Evolutionary conservation across 2,329 filamentous ascomycete genomes (phyloP).

Genomic region (Xylariales sp.): DNA sequence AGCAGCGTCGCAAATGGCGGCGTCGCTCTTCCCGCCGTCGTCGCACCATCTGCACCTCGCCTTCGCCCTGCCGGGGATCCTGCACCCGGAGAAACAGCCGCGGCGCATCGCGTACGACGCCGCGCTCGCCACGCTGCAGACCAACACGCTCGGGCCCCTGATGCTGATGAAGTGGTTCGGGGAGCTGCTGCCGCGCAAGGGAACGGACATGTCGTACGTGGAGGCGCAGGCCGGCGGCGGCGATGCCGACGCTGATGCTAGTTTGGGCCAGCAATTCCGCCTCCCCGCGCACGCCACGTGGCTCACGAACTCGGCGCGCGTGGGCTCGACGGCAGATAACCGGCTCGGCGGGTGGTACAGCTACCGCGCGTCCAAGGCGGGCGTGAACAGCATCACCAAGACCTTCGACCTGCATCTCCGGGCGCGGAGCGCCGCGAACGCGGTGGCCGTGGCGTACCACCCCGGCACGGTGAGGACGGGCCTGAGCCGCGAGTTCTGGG

Average conservation of each 20-base stretch:
- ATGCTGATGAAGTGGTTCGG: constrained; percentile 82
- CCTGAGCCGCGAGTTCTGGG: constrained; percentile 79
- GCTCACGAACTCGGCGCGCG: constrained; percentile 81
- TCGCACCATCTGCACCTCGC: constrained; percentile 74
- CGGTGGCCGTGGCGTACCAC: constrained; percentile 77
- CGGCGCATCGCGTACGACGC: constrained; percentile 69
- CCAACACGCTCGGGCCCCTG: constrained; percentile 80
- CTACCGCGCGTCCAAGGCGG: constrained; percentile 81
- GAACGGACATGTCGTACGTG: constrained; percentile 51
- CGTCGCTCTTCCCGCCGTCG: constrained; percentile 62
- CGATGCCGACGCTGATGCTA: not conserved
- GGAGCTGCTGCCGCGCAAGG: constrained; percentile 72
- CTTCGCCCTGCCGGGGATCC: constrained; percentile 76
- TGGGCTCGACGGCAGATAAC: constrained; percentile 81
- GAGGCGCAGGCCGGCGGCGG: not conserved
- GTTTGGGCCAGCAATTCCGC: not conserved
- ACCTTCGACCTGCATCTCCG: constrained; percentile 76
- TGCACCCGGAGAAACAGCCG: constrained; percentile 79
- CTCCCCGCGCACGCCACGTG: constrained; percentile 70
- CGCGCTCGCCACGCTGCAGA: constrained; percentile 75
- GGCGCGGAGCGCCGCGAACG: constrained; percentile 67
- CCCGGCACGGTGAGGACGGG: constrained; percentile 84
- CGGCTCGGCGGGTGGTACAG: constrained; percentile 82
- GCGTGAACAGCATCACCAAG: constrained; percentile 76
- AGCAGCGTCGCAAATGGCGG: constrained; percentile 64